Conservation (phyloP, 345 rosid genomes). For the Orychophragmus violaceus region DNA sequence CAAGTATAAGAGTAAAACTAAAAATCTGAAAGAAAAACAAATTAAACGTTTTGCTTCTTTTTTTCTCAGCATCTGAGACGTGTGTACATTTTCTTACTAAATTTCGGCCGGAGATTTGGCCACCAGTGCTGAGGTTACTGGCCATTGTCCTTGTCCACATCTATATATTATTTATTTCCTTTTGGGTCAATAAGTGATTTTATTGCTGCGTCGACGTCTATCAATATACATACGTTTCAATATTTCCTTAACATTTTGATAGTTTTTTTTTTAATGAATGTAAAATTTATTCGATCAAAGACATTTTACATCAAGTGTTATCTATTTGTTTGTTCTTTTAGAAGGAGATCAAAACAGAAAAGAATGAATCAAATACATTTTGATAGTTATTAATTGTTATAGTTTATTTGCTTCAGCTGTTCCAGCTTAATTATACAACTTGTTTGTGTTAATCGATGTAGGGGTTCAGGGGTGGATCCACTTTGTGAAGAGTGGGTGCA, state of each 20-base stretch:
- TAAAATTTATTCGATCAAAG: too few relatives aligned
- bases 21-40: not conserved
- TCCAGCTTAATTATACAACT: too few relatives aligned
- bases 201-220: constrained; percentile 15
- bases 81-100: not conserved
- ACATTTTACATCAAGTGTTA: too few relatives aligned
- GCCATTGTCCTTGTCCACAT: constrained; percentile 16
- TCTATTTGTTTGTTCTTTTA: too few relatives aligned
- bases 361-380: too few relatives aligned
- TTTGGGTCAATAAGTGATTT: not conserved
- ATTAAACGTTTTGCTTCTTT: not conserved
- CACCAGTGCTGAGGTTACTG: not conserved
- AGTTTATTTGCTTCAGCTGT: too few relatives aligned
- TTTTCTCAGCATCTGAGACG: not conserved
- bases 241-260: too few relatives aligned
- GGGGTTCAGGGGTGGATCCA: not conserved
- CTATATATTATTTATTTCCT: not conserved
- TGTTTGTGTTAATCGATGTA: not conserved
- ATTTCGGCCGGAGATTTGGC: constrained; percentile 11
- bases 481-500: not conserved
- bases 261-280: too few relatives aligned
- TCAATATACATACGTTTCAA: not conserved
- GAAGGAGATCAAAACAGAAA: too few relatives aligned
- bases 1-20: not conserved
- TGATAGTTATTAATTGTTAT: too few relatives aligned